A percentile compares a stretch with the other conserved stretches of the same genome.
Evolutionary conservation across 768 basidiomycete species (phyloP).

Genomic region (Agaricus blazei): DNA sequence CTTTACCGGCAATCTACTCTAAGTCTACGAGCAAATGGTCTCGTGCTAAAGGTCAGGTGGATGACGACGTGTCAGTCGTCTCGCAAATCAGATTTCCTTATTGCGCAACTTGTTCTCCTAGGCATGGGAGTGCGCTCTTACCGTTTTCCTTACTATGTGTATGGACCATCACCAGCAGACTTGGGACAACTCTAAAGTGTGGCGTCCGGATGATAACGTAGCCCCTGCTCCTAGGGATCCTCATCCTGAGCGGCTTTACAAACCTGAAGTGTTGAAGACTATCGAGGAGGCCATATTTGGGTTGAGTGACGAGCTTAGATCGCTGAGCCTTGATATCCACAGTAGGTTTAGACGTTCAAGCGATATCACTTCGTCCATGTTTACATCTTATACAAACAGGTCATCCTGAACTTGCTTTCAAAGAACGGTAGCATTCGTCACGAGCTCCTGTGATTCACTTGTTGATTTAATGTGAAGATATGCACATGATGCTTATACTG

Average conservation of each 20-base stretch:
- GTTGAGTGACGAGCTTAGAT: constrained; percentile 49
- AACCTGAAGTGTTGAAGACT: constrained; percentile 54
- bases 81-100: too few species aligned
- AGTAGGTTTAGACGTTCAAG: constrained; percentile 27
- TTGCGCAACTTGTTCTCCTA: too few species aligned
- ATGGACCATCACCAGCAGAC: neutral
- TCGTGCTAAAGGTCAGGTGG: neutral
- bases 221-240: constrained; percentile 28
- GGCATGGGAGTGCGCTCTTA: too few species aligned
- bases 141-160: too few species aligned
- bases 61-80: neutral
- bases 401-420: constrained; percentile 63
- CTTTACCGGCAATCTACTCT: too few species aligned
- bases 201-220: constrained; percentile 36
- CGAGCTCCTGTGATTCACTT: neutral
- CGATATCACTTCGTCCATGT: too few species aligned
- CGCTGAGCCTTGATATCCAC: constrained; percentile 68
- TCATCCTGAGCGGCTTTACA: constrained; percentile 33
- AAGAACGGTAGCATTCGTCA: constrained; percentile 49
- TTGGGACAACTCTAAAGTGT: constrained; percentile 22
- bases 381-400: constrained; percentile 29
- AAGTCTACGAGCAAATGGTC: neutral
- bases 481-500: constrained; percentile 67
- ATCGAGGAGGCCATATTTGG: constrained; percentile 51
- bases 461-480: constrained; percentile 33